These are phyloP conservation scores for Microstegium vimineum DNA, from an alignment of 176 grass and related monocot species.

Conservation along the genomic window DNA sequence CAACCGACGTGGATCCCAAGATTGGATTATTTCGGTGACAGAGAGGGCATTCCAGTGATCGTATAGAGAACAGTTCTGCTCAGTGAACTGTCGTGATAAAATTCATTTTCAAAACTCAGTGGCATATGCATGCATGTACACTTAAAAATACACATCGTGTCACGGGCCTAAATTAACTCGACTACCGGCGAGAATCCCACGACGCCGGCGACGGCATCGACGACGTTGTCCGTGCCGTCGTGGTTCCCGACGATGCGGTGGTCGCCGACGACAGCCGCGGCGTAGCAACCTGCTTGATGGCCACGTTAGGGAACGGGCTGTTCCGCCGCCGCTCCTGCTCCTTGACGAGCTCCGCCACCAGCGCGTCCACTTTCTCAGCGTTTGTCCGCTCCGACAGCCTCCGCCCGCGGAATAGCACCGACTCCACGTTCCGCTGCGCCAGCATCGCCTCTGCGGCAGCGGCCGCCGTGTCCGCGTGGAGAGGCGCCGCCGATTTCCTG, in stretches of 20 bases:
- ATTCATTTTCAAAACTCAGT: not conserved
- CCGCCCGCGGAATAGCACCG: slow-evolving; percentile 51
- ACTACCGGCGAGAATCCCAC: slow-evolving; percentile 27
- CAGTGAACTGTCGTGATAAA: not conserved
- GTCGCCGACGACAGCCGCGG: slow-evolving; percentile 50
- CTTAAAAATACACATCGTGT: not conserved
- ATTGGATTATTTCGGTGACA: too few relatives aligned
- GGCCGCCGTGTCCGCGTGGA: not conserved
- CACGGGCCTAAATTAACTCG: not conserved
- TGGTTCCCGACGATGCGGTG: slow-evolving; percentile 17
- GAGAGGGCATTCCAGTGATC: too few relatives aligned
- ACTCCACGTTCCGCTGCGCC: slow-evolving; percentile 58
- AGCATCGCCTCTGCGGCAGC: slow-evolving; percentile 37
- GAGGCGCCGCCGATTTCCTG: not conserved
- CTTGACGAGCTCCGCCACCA: slow-evolving; percentile 52
- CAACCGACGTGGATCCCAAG: too few relatives aligned
- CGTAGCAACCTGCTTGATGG: slow-evolving; percentile 47
- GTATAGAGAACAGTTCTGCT: not conserved
- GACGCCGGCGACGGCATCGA: slow-evolving; percentile 36
- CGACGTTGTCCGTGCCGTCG: slow-evolving; percentile 25
- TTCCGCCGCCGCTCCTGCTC: slow-evolving; percentile 51
- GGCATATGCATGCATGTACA: not conserved
- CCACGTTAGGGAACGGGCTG: slow-evolving; percentile 49
- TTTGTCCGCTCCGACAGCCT: slow-evolving; percentile 53
- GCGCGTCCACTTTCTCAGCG: slow-evolving; percentile 47